Percentiles rank a stretch among this genome's conserved stretches.
Evolutionary conservation across 139 green algal species (phyloP).

Genomic region (Gonium pectorale): DNA sequence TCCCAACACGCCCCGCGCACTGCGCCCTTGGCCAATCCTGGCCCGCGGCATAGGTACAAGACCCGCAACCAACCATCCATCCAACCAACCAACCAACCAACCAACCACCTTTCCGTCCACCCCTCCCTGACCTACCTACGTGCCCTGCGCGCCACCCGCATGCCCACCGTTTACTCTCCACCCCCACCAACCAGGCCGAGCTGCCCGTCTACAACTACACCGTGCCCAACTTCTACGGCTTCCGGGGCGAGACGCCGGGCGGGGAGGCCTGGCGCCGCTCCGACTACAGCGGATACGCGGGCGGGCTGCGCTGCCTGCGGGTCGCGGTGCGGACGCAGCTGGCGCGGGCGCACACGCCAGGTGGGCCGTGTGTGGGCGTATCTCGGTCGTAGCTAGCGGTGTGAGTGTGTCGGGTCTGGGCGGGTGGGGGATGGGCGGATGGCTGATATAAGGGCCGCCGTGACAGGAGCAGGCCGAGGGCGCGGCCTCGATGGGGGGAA

Average conservation of each 20-base stretch:
- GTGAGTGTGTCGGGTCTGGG: not conserved
- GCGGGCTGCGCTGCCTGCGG: slow-evolving; percentile 56
- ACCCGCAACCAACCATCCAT: no score
- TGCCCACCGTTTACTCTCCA: no score
- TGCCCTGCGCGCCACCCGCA: no score
- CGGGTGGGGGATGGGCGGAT: not conserved
- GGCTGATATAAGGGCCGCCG: no score
- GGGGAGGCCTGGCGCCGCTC: slow-evolving; percentile 30
- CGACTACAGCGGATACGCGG: slow-evolving; percentile 62
- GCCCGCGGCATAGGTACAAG: no score
- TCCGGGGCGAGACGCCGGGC: slow-evolving; percentile 59
- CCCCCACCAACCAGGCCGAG: no score
- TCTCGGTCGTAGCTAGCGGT: not conserved
- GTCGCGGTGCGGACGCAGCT: slow-evolving; percentile 48
- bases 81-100: no score
- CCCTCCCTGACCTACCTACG: no score
- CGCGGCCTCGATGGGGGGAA: no score
- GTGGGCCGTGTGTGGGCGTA: not conserved
- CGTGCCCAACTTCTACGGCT: slow-evolving; percentile 55
- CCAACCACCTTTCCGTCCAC: not conserved
- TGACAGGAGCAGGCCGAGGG: no score
- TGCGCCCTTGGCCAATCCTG: no score
- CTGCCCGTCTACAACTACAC: slow-evolving; percentile 58
- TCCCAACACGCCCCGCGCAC: no score
- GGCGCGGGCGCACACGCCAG: not conserved